Conservation (phyloP, 2,329 filamentous ascomycete species). For the Microcyclosporella mali region DNA sequence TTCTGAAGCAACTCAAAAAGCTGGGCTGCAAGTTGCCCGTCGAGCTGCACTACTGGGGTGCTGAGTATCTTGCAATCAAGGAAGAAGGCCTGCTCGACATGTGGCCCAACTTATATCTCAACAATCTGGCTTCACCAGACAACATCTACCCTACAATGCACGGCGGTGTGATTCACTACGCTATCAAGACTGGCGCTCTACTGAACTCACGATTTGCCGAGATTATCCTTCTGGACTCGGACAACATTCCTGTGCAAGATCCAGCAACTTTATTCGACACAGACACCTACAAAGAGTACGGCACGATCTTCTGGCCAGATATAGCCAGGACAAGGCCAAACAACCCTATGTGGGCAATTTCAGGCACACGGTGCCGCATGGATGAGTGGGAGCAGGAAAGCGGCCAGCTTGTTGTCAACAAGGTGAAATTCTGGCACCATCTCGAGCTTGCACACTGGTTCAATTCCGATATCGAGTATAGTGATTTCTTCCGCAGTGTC, state of each 20-base stretch:
- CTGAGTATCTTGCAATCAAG: constrained; percentile 22
- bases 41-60: constrained; percentile 29
- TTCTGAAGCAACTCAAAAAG: constrained; percentile 13
- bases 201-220: constrained; percentile 62
- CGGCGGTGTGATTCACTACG: constrained; percentile 14
- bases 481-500: constrained; percentile 18
- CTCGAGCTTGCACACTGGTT: constrained; percentile 32
- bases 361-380: constrained; percentile 29
- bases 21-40: constrained; percentile 23
- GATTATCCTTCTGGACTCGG: constrained; percentile 49
- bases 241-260: constrained; percentile 54
- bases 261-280: constrained; percentile 29
- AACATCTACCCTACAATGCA: constrained; percentile 18
- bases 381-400: constrained; percentile 32
- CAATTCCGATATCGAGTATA: constrained; percentile 11
- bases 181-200: constrained; percentile 40
- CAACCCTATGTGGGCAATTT: constrained; percentile 29
- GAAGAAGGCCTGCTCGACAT: constrained; percentile 14
- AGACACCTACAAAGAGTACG: constrained; percentile 24
- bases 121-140: constrained; percentile 23
- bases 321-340: constrained; percentile 26
- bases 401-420: constrained; percentile 33
- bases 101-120: constrained; percentile 24
- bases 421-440: constrained; percentile 32
- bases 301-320: constrained; percentile 34